A percentile compares a stretch with the other conserved stretches of the same genome.
Evolutionary conservation across 208 protist species (phyloP).

Genomic region (Leishmania braziliensis): DNA sequence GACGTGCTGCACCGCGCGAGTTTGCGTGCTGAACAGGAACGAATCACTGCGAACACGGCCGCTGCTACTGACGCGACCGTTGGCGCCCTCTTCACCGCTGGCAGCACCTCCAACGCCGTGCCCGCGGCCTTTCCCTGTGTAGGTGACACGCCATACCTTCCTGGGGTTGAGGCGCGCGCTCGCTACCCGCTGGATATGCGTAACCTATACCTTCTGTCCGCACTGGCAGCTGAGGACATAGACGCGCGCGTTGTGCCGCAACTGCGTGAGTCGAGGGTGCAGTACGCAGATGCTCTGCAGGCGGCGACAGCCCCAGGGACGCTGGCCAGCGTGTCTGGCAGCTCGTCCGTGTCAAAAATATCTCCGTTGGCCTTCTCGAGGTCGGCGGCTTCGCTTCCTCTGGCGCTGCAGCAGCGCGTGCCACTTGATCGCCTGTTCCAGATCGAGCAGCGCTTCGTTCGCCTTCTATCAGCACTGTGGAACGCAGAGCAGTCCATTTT

Average conservation of each 20-base stretch:
- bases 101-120: not conserved
- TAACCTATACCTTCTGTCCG: slow-evolving; percentile 64
- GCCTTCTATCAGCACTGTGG: slow-evolving; percentile 29
- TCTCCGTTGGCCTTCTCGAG: not conserved
- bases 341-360: not conserved
- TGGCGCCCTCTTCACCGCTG: not conserved
- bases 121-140: slow-evolving; percentile 15
- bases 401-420: slow-evolving; percentile 31
- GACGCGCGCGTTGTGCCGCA: slow-evolving; percentile 40
- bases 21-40: not conserved
- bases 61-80: not conserved
- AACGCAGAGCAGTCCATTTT: slow-evolving; percentile 46
- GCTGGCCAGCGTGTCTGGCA: not conserved
- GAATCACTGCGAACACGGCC: not conserved
- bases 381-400: slow-evolving; percentile 7
- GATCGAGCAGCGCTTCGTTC: slow-evolving; percentile 19
- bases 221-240: slow-evolving; percentile 59
- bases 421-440: slow-evolving; percentile 10
- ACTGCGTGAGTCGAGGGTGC: slow-evolving; percentile 27
- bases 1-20: slow-evolving; percentile 11
- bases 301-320: slow-evolving; percentile 6
- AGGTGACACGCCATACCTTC: slow-evolving; percentile 32
- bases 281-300: slow-evolving; percentile 36
- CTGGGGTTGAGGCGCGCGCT: slow-evolving; percentile 26
- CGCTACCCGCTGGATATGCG: slow-evolving; percentile 69